phyloP scores from a whole-genome alignment of 169 alveolate species.

The Amoebophrya sp. region DNA sequence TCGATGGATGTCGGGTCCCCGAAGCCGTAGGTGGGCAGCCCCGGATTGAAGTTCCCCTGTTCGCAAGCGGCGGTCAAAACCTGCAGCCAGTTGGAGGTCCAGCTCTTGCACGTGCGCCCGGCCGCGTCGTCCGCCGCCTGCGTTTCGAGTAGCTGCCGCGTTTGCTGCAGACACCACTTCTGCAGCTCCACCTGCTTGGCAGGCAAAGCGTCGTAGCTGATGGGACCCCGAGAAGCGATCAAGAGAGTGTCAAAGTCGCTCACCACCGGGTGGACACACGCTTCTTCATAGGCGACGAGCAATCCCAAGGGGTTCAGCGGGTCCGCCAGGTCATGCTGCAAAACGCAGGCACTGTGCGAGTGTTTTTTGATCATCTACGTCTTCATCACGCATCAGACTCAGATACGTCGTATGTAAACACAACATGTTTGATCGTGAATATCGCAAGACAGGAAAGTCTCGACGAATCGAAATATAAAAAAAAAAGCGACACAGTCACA shows the following conservation, averaged over 20 bases:
- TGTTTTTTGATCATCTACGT: no score
- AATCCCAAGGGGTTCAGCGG: conserved; percentile 42
- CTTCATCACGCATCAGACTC: no score
- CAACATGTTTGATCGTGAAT: no score
- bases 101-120: no score
- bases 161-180: conserved; percentile 40
- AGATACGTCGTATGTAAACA: no score
- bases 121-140: background rate
- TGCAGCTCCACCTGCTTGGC: conserved; percentile 34
- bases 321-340: conserved; percentile 39
- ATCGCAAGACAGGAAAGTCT: no score
- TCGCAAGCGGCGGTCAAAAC: background rate
- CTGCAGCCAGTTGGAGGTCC: conserved; percentile 43
- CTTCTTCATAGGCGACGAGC: conserved; percentile 44
- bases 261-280: conserved; percentile 44
- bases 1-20: background rate
- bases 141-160: conserved; percentile 18
- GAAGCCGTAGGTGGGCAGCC: background rate
- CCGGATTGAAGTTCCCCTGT: conserved; percentile 39
- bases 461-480: no score
- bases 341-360: no score
- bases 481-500: no score
- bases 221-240: no score
- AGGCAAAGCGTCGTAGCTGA: conserved; percentile 36
- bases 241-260: conserved; percentile 43